Base-by-base conservation (phyloP, 768 basidiomycete species). In the Boletus tomentosulus region DNA sequence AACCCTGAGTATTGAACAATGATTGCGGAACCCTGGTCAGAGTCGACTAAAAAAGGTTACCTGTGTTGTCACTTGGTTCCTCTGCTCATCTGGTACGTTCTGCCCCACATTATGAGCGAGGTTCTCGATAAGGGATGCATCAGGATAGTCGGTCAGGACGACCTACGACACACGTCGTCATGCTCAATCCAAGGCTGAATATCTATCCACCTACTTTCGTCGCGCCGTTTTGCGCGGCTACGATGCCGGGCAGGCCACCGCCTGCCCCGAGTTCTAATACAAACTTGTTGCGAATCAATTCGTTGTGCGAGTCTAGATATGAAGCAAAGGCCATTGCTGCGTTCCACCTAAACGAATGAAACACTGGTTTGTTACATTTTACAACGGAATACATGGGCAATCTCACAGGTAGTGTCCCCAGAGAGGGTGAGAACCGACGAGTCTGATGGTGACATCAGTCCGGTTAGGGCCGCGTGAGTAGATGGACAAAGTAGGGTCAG, bases 201-300 rank as follows among this genome's bases (percentile, higher is more conserved):
- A 15, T 22, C 37, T 25, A 46, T 46, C 24, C 34, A 38, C 60
- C 2, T 19, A 90, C 93, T 64, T 80, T 81, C 38, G 67, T 63
- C 0, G 93, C 92, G 0, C 86, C 87, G 54, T 84, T 85, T 38
- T 85, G 79, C 0, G 78, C 82, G 0, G 86, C 75, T 2, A 95
- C 80, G 7, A 99, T 76, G 4, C 89, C 84, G 0, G 97, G 97
- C 6, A 98, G 74, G 3, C 86, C 96, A 1, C 92, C 95, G 0
- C 94, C 97, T 0, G 97, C 97, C 0, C 97, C 97, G 0, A 98
- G 81, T 67, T 99, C 97, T 1, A 98, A 75, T 0, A 98, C 83
- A 46, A 66, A 70, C 34, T 70, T 74, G 6, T 71, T 70, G 1
- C 59, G 60, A 43, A 81, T 84, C 0, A 86, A 59, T 1, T 75